A percentile compares a stretch with the other conserved stretches of the same genome.
Conservation (phyloP, 345 rosid genomes). For the Erodium maritimum region DNA sequence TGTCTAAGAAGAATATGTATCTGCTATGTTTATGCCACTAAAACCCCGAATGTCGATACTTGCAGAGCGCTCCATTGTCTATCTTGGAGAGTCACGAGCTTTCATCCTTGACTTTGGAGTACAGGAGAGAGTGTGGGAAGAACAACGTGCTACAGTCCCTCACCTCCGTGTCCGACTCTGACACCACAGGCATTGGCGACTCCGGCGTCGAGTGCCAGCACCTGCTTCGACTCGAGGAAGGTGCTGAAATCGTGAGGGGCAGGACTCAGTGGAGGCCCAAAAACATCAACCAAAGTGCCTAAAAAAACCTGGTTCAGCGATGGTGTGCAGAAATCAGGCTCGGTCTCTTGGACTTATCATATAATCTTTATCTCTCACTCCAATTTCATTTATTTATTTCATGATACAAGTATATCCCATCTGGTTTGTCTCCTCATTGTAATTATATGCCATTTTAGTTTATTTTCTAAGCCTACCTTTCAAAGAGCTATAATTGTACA, state of each 20-base stretch:
- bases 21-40: no score
- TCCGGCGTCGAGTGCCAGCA: conserved; percentile 74
- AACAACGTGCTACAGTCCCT: conserved; percentile 90
- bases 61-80: conserved; percentile 80
- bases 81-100: conserved; percentile 84
- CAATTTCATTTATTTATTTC: conserved; percentile 10
- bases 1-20: no score
- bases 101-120: conserved; percentile 67
- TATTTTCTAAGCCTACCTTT: not conserved
- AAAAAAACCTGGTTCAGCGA: no score
- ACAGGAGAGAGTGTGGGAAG: conserved; percentile 89
- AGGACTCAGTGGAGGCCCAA: conserved; percentile 89
- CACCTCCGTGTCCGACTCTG: conserved; percentile 45
- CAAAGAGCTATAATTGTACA: not conserved
- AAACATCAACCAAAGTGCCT: conserved; percentile 21
- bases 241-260: conserved; percentile 83
- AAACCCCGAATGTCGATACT: conserved; percentile 4
- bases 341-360: conserved; percentile 16
- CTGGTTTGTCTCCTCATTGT: conserved; percentile 22
- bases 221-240: conserved; percentile 74
- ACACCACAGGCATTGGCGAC: conserved; percentile 17
- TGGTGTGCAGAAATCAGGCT: conserved; percentile 21
- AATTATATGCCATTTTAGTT: conserved; percentile 11
- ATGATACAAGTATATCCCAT: conserved; percentile 9
- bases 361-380: no score